Percentiles rank a stretch among this genome's conserved stretches.
phyloP scores from a whole-genome alignment of 768 basidiomycete species.

The Lactarius akahatsu region DNA sequence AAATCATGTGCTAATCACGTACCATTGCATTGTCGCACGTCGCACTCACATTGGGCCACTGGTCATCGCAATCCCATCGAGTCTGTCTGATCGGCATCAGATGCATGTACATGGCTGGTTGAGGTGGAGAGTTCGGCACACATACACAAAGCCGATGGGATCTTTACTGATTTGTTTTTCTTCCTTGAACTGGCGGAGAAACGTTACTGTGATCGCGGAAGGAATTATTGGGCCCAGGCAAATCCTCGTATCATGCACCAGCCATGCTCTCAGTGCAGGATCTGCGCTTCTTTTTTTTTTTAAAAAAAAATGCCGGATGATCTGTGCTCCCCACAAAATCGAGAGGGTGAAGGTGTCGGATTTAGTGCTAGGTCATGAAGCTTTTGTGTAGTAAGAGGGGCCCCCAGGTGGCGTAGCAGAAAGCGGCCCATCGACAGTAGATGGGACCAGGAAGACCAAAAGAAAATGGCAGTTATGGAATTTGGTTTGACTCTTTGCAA shows the following conservation, averaged over 20 bases:
- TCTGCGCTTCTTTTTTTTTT: conserved; percentile 14
- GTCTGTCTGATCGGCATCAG: conserved; percentile 31
- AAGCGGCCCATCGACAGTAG: conserved; percentile 43
- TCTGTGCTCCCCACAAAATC: conserved; percentile 45
- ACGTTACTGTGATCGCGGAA: conserved; percentile 27
- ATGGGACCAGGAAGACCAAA: conserved; percentile 31
- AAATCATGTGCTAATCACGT: too few relatives aligned
- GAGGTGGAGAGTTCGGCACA: conserved; percentile 34
- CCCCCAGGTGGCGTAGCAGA: conserved; percentile 59
- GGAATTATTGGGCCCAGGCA: conserved; percentile 37
- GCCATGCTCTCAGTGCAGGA: conserved; percentile 45
- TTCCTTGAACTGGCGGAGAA: conserved; percentile 40
- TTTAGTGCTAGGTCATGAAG: conserved; percentile 55
- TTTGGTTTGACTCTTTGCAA: too few relatives aligned
- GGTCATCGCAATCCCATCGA: too few relatives aligned
- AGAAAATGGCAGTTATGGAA: not conserved
- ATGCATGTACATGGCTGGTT: conserved; percentile 84
- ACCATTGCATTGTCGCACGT: too few relatives aligned
- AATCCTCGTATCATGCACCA: conserved; percentile 69
- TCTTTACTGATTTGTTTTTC: conserved; percentile 71
- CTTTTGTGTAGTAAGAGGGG: conserved; percentile 73
- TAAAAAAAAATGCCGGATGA: too few relatives aligned
- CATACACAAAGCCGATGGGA: conserved; percentile 83
- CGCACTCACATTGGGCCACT: too few relatives aligned
- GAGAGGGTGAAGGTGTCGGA: conserved; percentile 62